Evolutionary conservation across 345 rosid species (phyloP).

Genomic region (Eucalyptus cloeziana): DNA sequence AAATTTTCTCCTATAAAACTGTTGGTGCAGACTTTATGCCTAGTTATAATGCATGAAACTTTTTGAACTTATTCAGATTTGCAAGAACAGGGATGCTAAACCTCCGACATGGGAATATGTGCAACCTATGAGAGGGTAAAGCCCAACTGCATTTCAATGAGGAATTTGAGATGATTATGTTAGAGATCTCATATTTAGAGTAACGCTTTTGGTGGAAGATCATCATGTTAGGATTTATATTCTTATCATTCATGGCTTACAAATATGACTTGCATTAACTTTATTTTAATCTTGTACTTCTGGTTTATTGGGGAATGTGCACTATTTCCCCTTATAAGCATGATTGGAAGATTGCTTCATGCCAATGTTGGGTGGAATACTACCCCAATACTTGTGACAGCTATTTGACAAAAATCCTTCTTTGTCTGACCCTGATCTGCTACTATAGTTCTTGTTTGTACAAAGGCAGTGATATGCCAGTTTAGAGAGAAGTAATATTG

Average conservation of each 20-base stretch:
- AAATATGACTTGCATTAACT: neutral
- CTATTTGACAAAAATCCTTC: neutral
- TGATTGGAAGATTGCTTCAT: no score
- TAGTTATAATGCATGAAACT: neutral
- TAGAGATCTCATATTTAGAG: neutral
- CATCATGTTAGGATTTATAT: neutral
- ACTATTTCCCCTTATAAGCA: accelerated
- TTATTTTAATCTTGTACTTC: neutral
- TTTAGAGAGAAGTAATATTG: neutral
- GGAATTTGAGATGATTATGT: neutral
- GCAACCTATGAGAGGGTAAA: constrained; percentile 62
- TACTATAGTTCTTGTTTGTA: neutral
- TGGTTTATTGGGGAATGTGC: neutral
- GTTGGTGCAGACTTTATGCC: neutral
- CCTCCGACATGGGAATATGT: constrained; percentile 78
- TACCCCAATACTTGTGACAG: no score
- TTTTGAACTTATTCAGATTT: constrained; percentile 18
- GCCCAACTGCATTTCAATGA: neutral
- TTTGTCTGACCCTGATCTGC: neutral
- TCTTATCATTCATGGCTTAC: neutral
- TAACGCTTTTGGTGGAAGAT: neutral
- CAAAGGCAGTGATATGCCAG: neutral
- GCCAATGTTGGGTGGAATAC: accelerated
- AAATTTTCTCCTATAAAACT: neutral
- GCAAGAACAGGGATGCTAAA: constrained; percentile 62